phyloP scores from a whole-genome alignment of 257 asterid genomes.

The Solanum peruvianum region DNA sequence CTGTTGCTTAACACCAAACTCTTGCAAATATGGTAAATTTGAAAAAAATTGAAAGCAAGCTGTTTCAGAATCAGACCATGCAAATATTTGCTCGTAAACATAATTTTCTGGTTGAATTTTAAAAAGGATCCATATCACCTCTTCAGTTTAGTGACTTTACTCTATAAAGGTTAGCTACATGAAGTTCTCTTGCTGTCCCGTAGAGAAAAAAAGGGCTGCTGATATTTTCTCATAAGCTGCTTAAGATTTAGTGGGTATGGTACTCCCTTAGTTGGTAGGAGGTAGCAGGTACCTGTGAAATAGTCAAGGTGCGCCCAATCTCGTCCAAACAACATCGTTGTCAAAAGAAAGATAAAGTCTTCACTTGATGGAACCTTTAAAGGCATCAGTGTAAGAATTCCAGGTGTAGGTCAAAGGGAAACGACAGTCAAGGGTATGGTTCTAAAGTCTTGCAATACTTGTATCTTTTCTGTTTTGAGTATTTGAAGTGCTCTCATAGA shows the following conservation, averaged over 20 bases:
- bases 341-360: not conserved
- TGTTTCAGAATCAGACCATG: not conserved
- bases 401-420: not conserved
- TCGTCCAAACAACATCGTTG: not conserved
- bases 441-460: not conserved
- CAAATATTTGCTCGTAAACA: not conserved
- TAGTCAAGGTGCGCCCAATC: not conserved
- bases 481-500: not conserved
- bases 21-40: not conserved
- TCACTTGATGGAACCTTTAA: not conserved
- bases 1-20: not conserved
- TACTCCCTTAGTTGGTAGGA: not conserved
- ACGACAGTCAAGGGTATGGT: not conserved
- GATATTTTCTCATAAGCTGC: not conserved
- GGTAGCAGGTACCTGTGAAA: not conserved
- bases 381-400: not conserved
- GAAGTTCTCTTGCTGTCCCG: not conserved
- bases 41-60: not conserved
- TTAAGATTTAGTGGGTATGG: not conserved
- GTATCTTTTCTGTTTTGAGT: not conserved
- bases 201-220: not conserved
- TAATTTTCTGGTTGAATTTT: not conserved
- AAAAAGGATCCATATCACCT: not conserved
- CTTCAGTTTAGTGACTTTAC: not conserved
- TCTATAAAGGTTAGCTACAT: not conserved